Percentiles rank a stretch among this genome's conserved stretches.
Evolutionary conservation across 805 yeast genomes (phyloP).

Genomic region (Sugiyamaella qingdaonensis): DNA sequence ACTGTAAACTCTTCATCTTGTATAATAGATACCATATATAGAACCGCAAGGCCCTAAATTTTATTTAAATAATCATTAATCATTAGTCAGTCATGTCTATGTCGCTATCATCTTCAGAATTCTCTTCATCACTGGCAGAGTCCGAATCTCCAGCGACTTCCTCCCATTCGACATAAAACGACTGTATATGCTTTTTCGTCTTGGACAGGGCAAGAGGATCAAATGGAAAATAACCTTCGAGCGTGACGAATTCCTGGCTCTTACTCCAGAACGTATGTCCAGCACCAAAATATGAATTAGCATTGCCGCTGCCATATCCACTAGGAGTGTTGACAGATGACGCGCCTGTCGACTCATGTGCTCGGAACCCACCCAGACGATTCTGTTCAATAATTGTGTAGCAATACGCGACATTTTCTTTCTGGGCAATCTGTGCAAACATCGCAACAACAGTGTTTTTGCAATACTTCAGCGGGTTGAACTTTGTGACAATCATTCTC

Average conservation of each 20-base stretch:
- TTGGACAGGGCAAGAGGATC: constrained; percentile 79
- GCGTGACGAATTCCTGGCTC: constrained; percentile 78
- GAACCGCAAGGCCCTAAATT: not conserved
- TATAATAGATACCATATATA: not conserved
- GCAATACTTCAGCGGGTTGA: constrained; percentile 90
- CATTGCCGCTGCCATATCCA: constrained; percentile 8
- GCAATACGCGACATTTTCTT: constrained; percentile 86
- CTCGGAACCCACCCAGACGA: constrained; percentile 49
- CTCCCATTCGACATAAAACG: constrained; percentile 75
- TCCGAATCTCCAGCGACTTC: constrained; percentile 58
- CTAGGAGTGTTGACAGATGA: constrained; percentile 22
- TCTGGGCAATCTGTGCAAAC: constrained; percentile 89
- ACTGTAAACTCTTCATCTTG: not conserved
- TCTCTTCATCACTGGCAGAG: constrained; percentile 43
- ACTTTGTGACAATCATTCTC: constrained; percentile 75
- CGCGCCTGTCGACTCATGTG: constrained; percentile 7
- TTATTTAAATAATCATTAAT: not conserved
- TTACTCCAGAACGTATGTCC: constrained; percentile 32
- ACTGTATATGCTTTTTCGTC: constrained; percentile 51
- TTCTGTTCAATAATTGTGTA: constrained; percentile 89
- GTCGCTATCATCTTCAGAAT: constrained; percentile 29
- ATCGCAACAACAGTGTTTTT: constrained; percentile 90
- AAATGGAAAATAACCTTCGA: constrained; percentile 95
- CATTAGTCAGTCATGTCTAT: not conserved
- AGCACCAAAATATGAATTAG: constrained; percentile 40